Base-by-base conservation (phyloP, 2,329 filamentous ascomycete genomes). In the Neofusicoccum sp. region DNA sequence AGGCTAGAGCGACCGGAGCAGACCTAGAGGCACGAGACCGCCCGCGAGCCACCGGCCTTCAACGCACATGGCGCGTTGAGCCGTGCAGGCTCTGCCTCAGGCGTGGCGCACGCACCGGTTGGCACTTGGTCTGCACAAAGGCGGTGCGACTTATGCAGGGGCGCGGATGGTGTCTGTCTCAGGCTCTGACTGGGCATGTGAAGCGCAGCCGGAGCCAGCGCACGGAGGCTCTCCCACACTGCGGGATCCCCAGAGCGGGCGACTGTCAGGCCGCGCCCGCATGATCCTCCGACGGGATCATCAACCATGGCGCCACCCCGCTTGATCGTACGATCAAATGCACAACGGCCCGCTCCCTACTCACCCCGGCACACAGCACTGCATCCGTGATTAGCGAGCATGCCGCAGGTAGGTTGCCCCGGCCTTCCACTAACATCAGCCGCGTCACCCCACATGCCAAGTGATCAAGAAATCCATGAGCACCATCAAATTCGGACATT, bases 401-500 rank as follows among this genome's bases (percentile, higher is more conserved):
- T 26, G 57, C 57, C 16, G 33, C 43, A 49, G 57, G 49, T 56
- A 53, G 38, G 57, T 43, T n/a, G 6, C 47, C 30, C 38, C 49
- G 36, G 31, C 56, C 59, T 49, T 30, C 26, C 47, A 20, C 20
- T 20, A 20, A 40, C 49, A 56, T 56, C 51, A 56, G 38, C 58
- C 58, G 30, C 47, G 38, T 44, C 36, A 40, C 48, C 31, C 14
- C 49, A 31, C 59, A 30, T 26, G 20, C 40, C 26, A 48, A 45
- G 36, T 62, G 63, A 63, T 33, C 61, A 60, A 61, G n/a, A 58
- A 34, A 56, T 40, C 41, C 48, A 47, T 34, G 44, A 40, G 40
- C 48, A 33, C 41, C 56, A 56, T 64, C 64, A 64, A 64, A 62
- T 65, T 48, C 64, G 14, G 64, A 66, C 12, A 43, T 54, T 51